Conservation (phyloP, 495 filamentous ascomycete genomes). For the Penicillium coffeae region DNA sequence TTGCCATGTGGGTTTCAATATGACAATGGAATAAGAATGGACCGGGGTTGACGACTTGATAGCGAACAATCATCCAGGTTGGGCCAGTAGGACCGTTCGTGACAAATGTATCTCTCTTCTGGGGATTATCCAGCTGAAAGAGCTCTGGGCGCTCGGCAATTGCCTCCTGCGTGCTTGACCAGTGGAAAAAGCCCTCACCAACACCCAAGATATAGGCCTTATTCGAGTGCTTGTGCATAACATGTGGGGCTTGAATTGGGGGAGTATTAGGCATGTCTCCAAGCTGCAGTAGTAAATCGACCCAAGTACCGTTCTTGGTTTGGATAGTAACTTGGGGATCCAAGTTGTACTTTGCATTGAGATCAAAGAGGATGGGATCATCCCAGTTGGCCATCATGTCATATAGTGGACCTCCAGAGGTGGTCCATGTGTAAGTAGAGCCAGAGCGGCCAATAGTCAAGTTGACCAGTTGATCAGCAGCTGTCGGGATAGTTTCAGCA, state of each 20-base stretch:
- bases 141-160: slow-evolving; percentile 27
- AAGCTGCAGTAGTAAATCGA: slow-evolving; percentile 45
- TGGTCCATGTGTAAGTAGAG: slow-evolving; percentile 35
- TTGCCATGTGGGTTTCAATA: slow-evolving; percentile 45
- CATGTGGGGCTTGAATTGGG: slow-evolving; percentile 31
- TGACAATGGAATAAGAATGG: slow-evolving; percentile 53
- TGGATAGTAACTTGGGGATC: slow-evolving; percentile 34
- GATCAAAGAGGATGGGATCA: slow-evolving; percentile 40
- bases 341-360: slow-evolving; percentile 21
- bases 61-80: slow-evolving; percentile 41
- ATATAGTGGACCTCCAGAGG: slow-evolving; percentile 27
- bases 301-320: slow-evolving; percentile 47
- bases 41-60: slow-evolving; percentile 52
- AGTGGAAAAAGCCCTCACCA: slow-evolving; percentile 41
- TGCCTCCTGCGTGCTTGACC: slow-evolving; percentile 39
- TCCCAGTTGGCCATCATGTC: slow-evolving; percentile 30
- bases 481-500: slow-evolving; percentile 33
- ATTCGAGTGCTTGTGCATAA: slow-evolving; percentile 55
- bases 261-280: slow-evolving; percentile 10
- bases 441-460: slow-evolving; percentile 33
- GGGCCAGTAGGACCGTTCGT: slow-evolving; percentile 31
- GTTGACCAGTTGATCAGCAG: slow-evolving; percentile 42
- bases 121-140: slow-evolving; percentile 43
- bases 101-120: slow-evolving; percentile 47
- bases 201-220: slow-evolving; percentile 34